Percentiles rank a stretch among this genome's conserved stretches.
Evolutionary conservation across 768 basidiomycete species (phyloP).

Genomic region (Kockovaella imperatae): DNA sequence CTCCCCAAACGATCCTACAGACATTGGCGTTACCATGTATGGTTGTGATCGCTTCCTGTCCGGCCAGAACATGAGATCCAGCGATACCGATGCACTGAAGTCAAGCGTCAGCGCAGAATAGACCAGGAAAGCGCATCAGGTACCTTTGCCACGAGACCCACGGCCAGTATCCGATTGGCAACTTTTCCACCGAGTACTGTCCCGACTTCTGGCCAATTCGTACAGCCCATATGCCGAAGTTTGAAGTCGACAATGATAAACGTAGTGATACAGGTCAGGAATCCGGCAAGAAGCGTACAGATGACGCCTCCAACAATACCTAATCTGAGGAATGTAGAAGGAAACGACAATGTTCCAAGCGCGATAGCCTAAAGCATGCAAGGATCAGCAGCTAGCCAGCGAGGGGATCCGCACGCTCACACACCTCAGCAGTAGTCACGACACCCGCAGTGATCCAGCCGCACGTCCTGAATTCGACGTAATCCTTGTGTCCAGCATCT

Average conservation of each 20-base stretch:
- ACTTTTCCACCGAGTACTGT: conserved; percentile 20
- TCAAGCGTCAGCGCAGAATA: not conserved
- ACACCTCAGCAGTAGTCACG: conserved; percentile 26
- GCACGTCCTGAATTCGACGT: conserved; percentile 26
- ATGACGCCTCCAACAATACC: conserved; percentile 28
- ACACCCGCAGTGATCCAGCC: conserved; percentile 30
- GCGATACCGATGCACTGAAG: conserved; percentile 23
- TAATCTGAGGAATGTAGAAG: conserved; percentile 24
- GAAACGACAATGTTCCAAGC: conserved; percentile 25
- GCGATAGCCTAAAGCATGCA: conserved; percentile 15
- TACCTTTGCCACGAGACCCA: conserved; percentile 24
- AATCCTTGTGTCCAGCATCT: conserved; percentile 16
- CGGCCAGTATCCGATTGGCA: conserved; percentile 17
- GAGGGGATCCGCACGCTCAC: not conserved
- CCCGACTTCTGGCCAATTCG: conserved; percentile 25
- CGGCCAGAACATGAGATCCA: conserved; percentile 25
- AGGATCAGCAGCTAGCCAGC: not conserved
- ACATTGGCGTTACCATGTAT: conserved; percentile 19
- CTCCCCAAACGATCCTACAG: conserved; percentile 19
- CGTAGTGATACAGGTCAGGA: conserved; percentile 23
- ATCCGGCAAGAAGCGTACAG: conserved; percentile 16
- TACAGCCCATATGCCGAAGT: conserved; percentile 22
- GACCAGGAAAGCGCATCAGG: not conserved
- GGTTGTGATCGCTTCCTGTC: conserved; percentile 16
- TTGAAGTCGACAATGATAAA: conserved; percentile 34